Base-by-base conservation (phyloP, 2,329 filamentous ascomycete genomes). In the Claviceps spartinae region DNA sequence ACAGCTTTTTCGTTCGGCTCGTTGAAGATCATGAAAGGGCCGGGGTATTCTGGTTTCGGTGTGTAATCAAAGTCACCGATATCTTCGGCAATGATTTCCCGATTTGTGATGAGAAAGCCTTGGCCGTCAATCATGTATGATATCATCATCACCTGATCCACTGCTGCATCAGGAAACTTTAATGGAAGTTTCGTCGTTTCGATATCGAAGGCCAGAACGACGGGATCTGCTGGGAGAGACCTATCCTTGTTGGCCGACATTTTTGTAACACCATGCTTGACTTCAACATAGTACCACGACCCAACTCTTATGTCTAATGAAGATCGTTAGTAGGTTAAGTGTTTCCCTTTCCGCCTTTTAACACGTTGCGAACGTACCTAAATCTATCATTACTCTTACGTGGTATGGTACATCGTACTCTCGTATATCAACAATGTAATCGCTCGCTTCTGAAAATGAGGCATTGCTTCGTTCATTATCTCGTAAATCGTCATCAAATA, bases 121-220 rank as follows among this genome's bases (percentile, higher is more conserved):
- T 95, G 90, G 0, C 93, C 94, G 61, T 98, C 93, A 61, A 98
- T 97, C 94, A 98, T 98, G 73, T 98, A 98, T 36, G 94, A 98
- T 66, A 98, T 91, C 93, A 98, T 98, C 90, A 98, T 98, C 63
- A 98, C 85, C 66, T 95, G 91, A 69, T 98, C 93, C 56, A 95
- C 84, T 4, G 89, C 79, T 1, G 93, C 84, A 64, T 98, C 94
- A 26, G 93, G 94, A 60, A 98, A 98, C 67, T 98, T 98, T 51
- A 98, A 74, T 1, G 94, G 93, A 16, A 93, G 74, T 64, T 98
- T 98, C 5, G 88, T 91, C 2, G 93, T 98, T 69, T 98, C 93
- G 63, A 98, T 98, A 81, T 98, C 93, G 69, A 84, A 98, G n/a
- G 93, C 93, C 78, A 98, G 85, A 20, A 98, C 87, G n/a, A 97